A percentile compares a stretch with the other conserved stretches of the same genome.
These are phyloP conservation scores for Pyrenophora seminiperda DNA, from an alignment of 2,329 filamentous ascomycete species.

Conservation along the genomic window DNA sequence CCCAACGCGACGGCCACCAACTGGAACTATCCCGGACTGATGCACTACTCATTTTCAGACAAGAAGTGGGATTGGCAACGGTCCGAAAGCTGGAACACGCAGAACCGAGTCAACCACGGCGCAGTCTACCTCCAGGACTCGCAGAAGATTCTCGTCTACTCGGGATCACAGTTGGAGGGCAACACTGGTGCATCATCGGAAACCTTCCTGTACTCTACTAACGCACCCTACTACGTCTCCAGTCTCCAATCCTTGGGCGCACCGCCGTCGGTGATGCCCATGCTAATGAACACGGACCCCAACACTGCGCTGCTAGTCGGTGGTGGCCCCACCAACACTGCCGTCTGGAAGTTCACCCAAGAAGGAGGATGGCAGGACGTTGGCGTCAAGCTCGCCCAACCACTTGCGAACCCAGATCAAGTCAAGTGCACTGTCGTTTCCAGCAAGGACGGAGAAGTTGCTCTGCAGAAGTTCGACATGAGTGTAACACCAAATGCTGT, in stretches of 20 bases:
- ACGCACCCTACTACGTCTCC: slow-evolving; percentile 66
- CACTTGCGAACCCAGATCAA: slow-evolving; percentile 63
- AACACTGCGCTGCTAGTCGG: slow-evolving; percentile 75
- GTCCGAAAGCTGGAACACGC: slow-evolving; percentile 58
- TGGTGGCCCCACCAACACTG: slow-evolving; percentile 67
- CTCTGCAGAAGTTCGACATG: slow-evolving; percentile 79
- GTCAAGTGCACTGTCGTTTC: slow-evolving; percentile 69
- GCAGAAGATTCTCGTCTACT: slow-evolving; percentile 78
- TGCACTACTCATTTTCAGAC: slow-evolving; percentile 65
- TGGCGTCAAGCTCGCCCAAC: slow-evolving; percentile 65
- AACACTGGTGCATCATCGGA: slow-evolving; percentile 65
- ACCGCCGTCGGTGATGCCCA: slow-evolving; percentile 68
- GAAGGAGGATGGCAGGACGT: slow-evolving; percentile 69
- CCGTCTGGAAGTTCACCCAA: slow-evolving; percentile 74
- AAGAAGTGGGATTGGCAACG: slow-evolving; percentile 64
- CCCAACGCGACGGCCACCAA: slow-evolving; percentile 40
- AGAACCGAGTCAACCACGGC: slow-evolving; percentile 75
- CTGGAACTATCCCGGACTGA: slow-evolving; percentile 72
- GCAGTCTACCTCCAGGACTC: slow-evolving; percentile 73
- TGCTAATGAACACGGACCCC: slow-evolving; percentile 75
- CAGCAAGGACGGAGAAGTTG: slow-evolving; percentile 76
- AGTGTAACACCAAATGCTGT: slow-evolving; percentile 75
- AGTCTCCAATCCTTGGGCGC: slow-evolving; percentile 56
- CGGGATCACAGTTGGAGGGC: slow-evolving; percentile 69
- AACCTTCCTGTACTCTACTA: slow-evolving; percentile 74